Percentiles rank a stretch among this genome's conserved stretches.
phyloP scores from a whole-genome alignment of 805 yeast genomes.

The Ogataea henricii region DNA sequence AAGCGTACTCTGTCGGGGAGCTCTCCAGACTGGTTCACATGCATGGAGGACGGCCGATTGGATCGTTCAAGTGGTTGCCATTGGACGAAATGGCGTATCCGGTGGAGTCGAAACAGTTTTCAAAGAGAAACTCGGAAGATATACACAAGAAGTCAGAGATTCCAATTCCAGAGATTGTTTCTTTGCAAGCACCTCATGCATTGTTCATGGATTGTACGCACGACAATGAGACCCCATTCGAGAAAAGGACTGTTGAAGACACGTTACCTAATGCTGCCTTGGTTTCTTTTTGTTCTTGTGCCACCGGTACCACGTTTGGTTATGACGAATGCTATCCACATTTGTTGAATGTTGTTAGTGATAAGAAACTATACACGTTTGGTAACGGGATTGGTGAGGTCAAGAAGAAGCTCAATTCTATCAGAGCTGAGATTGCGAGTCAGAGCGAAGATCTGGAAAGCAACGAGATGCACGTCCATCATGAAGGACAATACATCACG shows the following conservation, averaged over 20 bases:
- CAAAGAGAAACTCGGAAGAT: conserved; percentile 26
- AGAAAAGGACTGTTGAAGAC: conserved; percentile 90
- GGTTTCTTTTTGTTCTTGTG: conserved; percentile 89
- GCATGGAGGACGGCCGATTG: conserved; percentile 95
- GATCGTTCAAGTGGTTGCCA: conserved; percentile 82
- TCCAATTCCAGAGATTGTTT: conserved; percentile 65
- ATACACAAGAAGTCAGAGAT: conserved; percentile 55
- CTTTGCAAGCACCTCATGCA: conserved; percentile 84
- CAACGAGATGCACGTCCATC: conserved; percentile 92
- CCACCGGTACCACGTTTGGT: conserved; percentile 93
- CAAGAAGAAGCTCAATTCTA: conserved; percentile 58
- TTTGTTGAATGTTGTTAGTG: conserved; percentile 77
- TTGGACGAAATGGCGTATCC: conserved; percentile 74
- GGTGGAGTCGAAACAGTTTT: conserved; percentile 42
- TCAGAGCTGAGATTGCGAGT: conserved; percentile 58
- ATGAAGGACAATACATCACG: conserved; percentile 89
- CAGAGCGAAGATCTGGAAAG: conserved; percentile 56
- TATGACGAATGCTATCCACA: conserved; percentile 90
- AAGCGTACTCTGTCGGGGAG: conserved; percentile 87
- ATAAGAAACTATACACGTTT: conserved; percentile 60
- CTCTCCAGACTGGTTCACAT: conserved; percentile 82
- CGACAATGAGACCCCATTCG: conserved; percentile 87
- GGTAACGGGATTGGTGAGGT: conserved; percentile 72
- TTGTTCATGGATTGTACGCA: conserved; percentile 97
- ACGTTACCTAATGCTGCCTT: conserved; percentile 94